phyloP scores from a whole-genome alignment of 73 alveolate species.

The Tetrahymena thermophila region DNA sequence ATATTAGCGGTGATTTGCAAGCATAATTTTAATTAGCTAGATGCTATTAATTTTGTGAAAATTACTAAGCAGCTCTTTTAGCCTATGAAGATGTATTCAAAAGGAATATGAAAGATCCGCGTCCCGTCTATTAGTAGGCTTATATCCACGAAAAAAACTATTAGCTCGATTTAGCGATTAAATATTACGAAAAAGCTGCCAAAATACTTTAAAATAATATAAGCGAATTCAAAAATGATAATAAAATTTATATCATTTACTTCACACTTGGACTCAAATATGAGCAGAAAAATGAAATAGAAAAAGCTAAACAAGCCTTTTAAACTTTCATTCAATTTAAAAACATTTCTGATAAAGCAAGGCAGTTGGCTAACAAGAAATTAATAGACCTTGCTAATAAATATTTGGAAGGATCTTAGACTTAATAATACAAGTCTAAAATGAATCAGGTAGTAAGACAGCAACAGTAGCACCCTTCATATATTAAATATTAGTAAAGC shows the following conservation, averaged over 20 bases:
- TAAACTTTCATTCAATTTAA: neutral
- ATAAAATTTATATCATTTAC: neutral
- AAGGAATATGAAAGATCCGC: neutral
- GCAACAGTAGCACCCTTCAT: neutral
- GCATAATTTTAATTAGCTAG: neutral
- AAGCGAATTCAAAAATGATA: neutral
- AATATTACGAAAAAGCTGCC: neutral
- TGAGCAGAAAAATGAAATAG: neutral
- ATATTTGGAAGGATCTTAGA: neutral
- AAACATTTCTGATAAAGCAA: neutral
- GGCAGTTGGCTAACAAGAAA: neutral
- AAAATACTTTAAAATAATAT: neutral
- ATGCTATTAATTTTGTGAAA: neutral
- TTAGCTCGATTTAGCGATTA: neutral
- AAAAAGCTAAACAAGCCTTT: neutral
- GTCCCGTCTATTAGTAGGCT: neutral
- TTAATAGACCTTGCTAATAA: neutral
- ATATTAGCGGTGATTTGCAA: neutral
- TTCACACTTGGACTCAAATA: neutral
- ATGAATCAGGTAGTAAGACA: neutral
- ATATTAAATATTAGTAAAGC: neutral
- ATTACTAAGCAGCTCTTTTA: neutral
- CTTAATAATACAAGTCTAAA: neutral
- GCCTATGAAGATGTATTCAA: neutral
- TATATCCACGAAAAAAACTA: neutral